phyloP scores from a whole-genome alignment of 306 rosid genomes.

The Vigna unguiculata region DNA sequence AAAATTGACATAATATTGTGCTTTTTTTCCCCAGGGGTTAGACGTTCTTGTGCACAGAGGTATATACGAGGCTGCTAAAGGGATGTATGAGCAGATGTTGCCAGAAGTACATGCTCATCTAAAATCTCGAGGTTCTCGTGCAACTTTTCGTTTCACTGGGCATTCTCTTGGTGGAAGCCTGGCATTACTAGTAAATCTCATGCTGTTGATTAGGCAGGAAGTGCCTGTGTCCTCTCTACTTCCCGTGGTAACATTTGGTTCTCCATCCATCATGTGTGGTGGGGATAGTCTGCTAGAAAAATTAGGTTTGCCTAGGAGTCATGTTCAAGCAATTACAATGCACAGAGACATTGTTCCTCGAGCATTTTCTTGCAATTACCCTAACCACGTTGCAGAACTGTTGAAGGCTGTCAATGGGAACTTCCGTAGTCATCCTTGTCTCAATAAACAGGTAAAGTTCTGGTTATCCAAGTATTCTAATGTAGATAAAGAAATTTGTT shows the following conservation, averaged over 20 bases:
- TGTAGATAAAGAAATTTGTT: not conserved
- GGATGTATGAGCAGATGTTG: conserved; percentile 86
- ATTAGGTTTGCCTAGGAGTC: conserved; percentile 76
- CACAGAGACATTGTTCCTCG: conserved; percentile 98
- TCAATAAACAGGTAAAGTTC: conserved; percentile 70
- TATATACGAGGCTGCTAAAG: conserved; percentile 97
- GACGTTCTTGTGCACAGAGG: conserved; percentile 94
- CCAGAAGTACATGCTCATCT: conserved; percentile 81
- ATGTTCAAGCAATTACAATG: conserved; percentile 81
- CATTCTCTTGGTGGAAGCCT: conserved; percentile 99
- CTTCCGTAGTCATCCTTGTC: conserved; percentile 91
- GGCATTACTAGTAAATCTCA: conserved; percentile 83
- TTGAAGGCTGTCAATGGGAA: conserved; percentile 86
- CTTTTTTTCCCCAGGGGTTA: conserved; percentile 59
- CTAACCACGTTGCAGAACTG: conserved; percentile 78
- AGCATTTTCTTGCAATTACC: conserved; percentile 95
- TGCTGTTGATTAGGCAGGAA: conserved; percentile 79
- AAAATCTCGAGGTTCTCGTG: conserved; percentile 64
- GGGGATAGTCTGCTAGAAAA: conserved; percentile 77
- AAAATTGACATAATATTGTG: conserved; percentile 36
- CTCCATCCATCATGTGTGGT: conserved; percentile 95
- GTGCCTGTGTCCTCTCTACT: conserved; percentile 81
- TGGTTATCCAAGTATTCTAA: not conserved
- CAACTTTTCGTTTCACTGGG: conserved; percentile 85
- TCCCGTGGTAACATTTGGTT: conserved; percentile 91